phyloP scores from a whole-genome alignment of 1,284 basidiomycete species.

The Cystobasidium slooffiae region DNA sequence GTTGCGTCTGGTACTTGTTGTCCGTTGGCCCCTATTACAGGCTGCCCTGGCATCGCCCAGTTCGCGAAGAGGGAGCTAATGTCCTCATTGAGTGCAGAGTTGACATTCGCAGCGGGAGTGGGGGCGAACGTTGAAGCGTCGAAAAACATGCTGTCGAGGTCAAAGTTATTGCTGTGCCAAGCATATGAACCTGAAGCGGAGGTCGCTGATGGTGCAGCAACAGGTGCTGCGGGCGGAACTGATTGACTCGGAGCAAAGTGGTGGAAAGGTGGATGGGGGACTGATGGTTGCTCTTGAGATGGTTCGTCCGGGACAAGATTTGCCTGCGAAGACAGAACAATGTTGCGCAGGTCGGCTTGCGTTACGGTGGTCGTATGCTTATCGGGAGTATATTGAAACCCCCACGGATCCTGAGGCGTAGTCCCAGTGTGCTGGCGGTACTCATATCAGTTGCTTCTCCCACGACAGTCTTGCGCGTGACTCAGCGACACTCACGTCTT shows the following conservation, averaged over 20 bases:
- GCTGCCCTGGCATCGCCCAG: constrained; percentile 2
- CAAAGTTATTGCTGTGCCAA: constrained; percentile 11
- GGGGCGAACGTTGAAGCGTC: neutral
- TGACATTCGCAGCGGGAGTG: neutral
- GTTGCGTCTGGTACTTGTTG: neutral
- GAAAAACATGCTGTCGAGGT: constrained; percentile 8
- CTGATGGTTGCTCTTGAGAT: neutral
- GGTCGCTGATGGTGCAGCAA: neutral
- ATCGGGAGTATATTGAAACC: constrained; percentile 3
- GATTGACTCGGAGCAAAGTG: neutral
- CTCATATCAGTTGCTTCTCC: neutral
- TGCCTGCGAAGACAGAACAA: neutral
- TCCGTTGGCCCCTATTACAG: neutral
- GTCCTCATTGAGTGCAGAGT: neutral
- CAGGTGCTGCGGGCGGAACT: neutral
- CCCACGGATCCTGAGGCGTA: constrained; percentile 2
- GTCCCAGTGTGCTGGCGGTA: neutral
- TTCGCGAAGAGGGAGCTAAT: neutral
- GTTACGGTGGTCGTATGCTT: neutral
- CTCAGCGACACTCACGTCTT: neutral
- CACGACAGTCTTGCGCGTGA: too few species aligned
- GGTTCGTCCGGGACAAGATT: neutral
- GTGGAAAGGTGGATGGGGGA: neutral
- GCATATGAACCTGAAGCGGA: neutral
- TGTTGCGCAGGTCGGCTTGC: neutral